phyloP scores from a whole-genome alignment of 257 asterid genomes.

The Fraxinus cuspidata region DNA sequence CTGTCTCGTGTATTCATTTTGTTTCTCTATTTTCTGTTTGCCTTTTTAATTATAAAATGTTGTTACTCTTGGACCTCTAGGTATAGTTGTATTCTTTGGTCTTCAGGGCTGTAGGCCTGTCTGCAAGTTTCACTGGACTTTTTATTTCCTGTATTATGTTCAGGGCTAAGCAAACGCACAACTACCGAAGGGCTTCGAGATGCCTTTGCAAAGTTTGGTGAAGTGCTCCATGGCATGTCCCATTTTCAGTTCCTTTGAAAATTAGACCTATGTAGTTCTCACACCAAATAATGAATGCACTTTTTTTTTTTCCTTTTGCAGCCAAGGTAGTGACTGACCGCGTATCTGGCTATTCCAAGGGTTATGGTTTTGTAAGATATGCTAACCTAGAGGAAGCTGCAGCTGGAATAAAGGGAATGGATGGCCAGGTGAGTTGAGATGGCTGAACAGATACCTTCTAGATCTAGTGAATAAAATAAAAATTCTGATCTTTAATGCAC shows the following conservation, averaged over 20 bases:
- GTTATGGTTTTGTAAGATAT: slow-evolving; percentile 4
- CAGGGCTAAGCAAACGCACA: slow-evolving; percentile 30
- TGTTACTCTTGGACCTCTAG: background rate
- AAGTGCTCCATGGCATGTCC: slow-evolving; percentile 21
- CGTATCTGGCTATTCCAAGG: background rate
- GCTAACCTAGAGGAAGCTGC: background rate
- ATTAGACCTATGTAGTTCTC: background rate
- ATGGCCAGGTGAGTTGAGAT: background rate
- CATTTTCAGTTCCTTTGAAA: background rate
- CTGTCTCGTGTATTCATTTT: background rate
- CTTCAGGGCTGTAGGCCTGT: background rate
- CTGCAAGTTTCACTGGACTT: background rate
- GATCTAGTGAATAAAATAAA: background rate
- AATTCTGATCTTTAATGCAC: background rate
- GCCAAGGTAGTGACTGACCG: background rate
- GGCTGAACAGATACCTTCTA: background rate
- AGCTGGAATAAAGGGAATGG: slow-evolving; percentile 1
- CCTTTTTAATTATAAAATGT: background rate
- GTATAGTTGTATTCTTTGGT: background rate
- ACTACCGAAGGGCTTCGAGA: slow-evolving; percentile 21
- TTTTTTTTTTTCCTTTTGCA: background rate
- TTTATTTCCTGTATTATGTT: background rate
- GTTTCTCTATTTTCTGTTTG: background rate
- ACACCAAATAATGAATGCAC: background rate
- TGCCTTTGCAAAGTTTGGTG: slow-evolving; percentile 31